phyloP scores from a whole-genome alignment of 129 eudicot species.

The Daucus carota region DNA sequence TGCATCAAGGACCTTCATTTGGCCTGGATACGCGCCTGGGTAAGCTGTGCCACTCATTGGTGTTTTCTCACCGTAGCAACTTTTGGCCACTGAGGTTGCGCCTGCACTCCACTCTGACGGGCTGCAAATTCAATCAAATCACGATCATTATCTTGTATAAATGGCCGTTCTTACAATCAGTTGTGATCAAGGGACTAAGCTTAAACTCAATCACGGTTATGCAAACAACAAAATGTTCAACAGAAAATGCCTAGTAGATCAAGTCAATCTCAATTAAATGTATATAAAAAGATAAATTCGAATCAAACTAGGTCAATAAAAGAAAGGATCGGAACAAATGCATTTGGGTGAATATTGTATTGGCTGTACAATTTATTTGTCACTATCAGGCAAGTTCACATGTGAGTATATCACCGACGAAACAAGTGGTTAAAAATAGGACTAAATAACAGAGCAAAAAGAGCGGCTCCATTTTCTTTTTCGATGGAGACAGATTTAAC shows the following conservation, averaged over 20 bases:
- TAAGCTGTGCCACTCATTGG: constrained; percentile 55
- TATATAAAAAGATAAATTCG: too few species aligned
- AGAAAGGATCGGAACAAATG: neutral
- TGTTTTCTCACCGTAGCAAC: constrained; percentile 73
- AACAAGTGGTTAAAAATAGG: neutral
- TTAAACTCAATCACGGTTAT: neutral
- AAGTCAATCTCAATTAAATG: neutral
- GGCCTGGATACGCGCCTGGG: constrained; percentile 49
- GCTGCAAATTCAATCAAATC: constrained; percentile 30
- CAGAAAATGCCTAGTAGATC: neutral
- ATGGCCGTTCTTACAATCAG: neutral
- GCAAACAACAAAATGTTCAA: neutral
- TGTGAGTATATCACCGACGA: constrained; percentile 10
- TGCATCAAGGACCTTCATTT: constrained; percentile 51
- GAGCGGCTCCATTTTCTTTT: neutral
- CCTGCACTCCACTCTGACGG: constrained; percentile 69
- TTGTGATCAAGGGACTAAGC: neutral
- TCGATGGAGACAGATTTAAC: neutral
- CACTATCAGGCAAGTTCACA: constrained; percentile 8
- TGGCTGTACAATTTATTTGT: neutral
- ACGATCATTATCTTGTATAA: neutral
- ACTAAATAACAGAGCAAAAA: neutral
- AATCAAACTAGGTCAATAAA: neutral
- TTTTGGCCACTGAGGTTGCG: constrained; percentile 33
- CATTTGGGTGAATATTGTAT: neutral